Evolutionary conservation across 768 basidiomycete genomes (phyloP).

Genomic region (Mycena latifolia): DNA sequence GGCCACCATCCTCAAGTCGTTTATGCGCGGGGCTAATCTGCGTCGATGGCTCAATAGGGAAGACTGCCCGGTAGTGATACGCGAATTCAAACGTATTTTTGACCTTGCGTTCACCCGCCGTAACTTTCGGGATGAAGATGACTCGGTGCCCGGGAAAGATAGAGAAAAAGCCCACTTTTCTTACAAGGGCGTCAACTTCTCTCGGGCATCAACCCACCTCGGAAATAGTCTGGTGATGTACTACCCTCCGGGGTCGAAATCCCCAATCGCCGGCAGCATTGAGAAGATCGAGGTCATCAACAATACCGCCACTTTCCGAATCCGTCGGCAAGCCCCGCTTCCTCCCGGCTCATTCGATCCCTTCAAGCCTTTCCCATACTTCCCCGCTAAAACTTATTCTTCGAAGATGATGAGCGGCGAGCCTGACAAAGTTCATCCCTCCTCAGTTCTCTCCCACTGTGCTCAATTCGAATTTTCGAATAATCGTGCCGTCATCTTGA

Average conservation of each 20-base stretch:
- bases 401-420: conserved; percentile 7
- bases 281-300: background rate
- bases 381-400: conserved; percentile 12
- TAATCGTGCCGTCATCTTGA: conserved; percentile 1
- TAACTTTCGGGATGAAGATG: conserved; percentile 9
- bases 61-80: conserved; percentile 32
- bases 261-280: conserved; percentile 3
- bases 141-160: background rate
- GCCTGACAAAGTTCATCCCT: conserved; percentile 2
- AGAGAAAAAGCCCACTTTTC: no score
- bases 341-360: background rate
- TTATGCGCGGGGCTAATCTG: conserved; percentile 30
- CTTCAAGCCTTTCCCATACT: background rate
- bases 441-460: background rate
- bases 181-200: conserved; percentile 19
- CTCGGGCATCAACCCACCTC: conserved; percentile 6
- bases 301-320: background rate
- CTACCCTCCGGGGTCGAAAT: conserved; percentile 4
- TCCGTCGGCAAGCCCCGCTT: conserved; percentile 5
- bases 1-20: conserved; percentile 25
- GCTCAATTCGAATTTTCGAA: conserved; percentile 15
- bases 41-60: conserved; percentile 35
- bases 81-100: conserved; percentile 26
- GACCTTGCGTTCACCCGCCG: conserved; percentile 16
- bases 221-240: conserved; percentile 1